A percentile compares a stretch with the other conserved stretches of the same genome.
Conservation (phyloP, 164 flowering plant genomes). For the Aristolochia californica region DNA sequence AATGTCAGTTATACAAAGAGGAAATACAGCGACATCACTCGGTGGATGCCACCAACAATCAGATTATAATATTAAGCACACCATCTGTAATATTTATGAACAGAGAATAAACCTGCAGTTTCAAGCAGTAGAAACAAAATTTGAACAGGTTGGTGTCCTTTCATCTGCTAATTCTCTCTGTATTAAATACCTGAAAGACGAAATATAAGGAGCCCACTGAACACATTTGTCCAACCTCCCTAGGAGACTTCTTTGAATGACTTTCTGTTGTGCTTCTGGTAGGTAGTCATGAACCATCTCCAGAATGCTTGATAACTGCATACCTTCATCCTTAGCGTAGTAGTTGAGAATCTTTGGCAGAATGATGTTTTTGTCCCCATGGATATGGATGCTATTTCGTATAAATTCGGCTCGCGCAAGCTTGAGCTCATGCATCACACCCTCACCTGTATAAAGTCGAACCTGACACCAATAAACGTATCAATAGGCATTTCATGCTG, state of each 20-base stretch:
- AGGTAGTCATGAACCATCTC: slow-evolving; percentile 56
- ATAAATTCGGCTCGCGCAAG: slow-evolving; percentile 82
- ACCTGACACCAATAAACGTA: slow-evolving; percentile 14
- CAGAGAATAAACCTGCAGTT: too few species aligned
- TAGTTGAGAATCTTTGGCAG: slow-evolving; percentile 75
- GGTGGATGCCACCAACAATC: too few species aligned
- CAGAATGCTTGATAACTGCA: slow-evolving; percentile 40
- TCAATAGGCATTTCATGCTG: neutral
- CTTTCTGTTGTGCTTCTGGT: slow-evolving; percentile 51
- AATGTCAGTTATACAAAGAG: too few species aligned
- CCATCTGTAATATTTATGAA: too few species aligned
- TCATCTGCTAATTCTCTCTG: too few species aligned
- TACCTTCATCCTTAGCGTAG: slow-evolving; percentile 60
- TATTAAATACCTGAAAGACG: too few species aligned
- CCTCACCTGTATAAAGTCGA: slow-evolving; percentile 74
- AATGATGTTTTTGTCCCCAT: slow-evolving; percentile 53
- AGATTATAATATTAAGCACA: too few species aligned
- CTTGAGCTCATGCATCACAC: slow-evolving; percentile 71
- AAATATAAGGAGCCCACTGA: neutral
- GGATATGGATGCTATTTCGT: slow-evolving; percentile 56
- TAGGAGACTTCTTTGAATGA: slow-evolving; percentile 41
- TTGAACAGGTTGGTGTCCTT: too few species aligned
- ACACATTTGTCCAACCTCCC: slow-evolving; percentile 59
- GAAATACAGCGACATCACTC: too few species aligned
- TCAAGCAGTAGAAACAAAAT: too few species aligned